Percentiles rank a stretch among this genome's conserved stretches.
Evolutionary conservation across 768 basidiomycete species (phyloP).

Genomic region (Hemileccinum impolitum): DNA sequence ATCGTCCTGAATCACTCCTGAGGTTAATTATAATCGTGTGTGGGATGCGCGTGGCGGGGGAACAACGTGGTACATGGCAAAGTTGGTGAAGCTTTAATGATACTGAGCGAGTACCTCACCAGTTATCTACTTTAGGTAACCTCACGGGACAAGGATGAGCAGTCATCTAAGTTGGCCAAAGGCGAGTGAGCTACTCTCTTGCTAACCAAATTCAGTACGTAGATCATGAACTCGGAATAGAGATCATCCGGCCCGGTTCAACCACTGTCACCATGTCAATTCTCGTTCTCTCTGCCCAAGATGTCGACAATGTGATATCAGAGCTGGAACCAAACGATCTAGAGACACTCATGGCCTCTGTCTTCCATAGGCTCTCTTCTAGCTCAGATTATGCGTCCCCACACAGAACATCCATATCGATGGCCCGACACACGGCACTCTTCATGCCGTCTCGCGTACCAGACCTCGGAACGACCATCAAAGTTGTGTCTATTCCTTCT

Average conservation of each 20-base stretch:
- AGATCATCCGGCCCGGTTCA: too few relatives aligned
- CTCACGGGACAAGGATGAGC: too few relatives aligned
- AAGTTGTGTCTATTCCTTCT: constrained; percentile 77
- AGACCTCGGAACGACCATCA: constrained; percentile 58
- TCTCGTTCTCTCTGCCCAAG: constrained; percentile 56
- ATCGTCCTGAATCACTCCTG: background rate
- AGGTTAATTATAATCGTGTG: too few relatives aligned
- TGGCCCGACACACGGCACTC: constrained; percentile 55
- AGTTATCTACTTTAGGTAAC: constrained; percentile 12
- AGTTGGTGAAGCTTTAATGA: background rate
- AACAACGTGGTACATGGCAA: background rate
- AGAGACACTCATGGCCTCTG: constrained; percentile 53
- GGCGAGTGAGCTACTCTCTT: too few relatives aligned
- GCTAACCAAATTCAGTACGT: too few relatives aligned
- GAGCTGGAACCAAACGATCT: constrained; percentile 44
- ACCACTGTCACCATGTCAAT: constrained; percentile 36
- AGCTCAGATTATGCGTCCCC: constrained; percentile 37
- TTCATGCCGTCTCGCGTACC: constrained; percentile 81
- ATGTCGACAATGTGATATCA: constrained; percentile 51
- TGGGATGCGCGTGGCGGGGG: background rate
- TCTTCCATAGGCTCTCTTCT: constrained; percentile 50
- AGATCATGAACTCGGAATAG: too few relatives aligned
- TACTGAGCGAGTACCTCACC: constrained; percentile 15
- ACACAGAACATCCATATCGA: constrained; percentile 55
- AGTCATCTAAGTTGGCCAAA: too few relatives aligned